Evolutionary conservation across 768 basidiomycete species (phyloP), one percentile per base, ranked within the genome.

Genomic region (Tulasnella sp.): DNA sequence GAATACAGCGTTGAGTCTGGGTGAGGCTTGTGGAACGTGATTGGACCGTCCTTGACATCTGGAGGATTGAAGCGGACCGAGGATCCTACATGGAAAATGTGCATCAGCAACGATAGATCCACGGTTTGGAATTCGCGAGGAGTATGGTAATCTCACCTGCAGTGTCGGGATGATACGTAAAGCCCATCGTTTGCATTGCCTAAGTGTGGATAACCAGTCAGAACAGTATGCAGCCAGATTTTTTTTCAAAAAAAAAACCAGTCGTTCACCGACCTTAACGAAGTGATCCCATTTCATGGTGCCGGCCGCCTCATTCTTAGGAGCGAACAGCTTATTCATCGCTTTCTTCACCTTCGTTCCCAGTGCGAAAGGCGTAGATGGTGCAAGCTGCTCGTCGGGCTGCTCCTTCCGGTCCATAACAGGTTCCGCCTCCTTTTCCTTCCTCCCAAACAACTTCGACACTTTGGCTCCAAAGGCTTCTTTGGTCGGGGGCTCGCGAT

Each of bases 61-160:
- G 85, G 87, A 49, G 87, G 87, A 68, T 86, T 81, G 66, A 90
- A 90, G 38, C 86, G 78, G 34, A 90, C 87, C 68, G 85, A 85
- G 9, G 86, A 46, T n/a, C 52, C 52, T 53, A 21, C 15, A 11
- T 9, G 29, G 12, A 30, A 38, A 11, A 17, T 19, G 21, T 24
- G 19, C 10, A 8, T 8, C 10, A 7, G 34, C 34, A 38, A 38
- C 34, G 34, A n/a, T n/a, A n/a, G n/a, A n/a, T 10, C 22, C 4
- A 30, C 25, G 8, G n/a, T 22, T 48, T 27, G 29, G 24, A 27
- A 2, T 30, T 38, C 31, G 10, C 1, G 22, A 24, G 2, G 45
- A 7, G 25, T 21, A 34, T 4, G 52, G 29, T 29, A 38, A 4
- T 15, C 52, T 19, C 88, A 2, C 87, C 87, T 19, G 87, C 85